Conservation (phyloP, 495 filamentous ascomycete genomes). For the Polyplosphaeria fusca region DNA sequence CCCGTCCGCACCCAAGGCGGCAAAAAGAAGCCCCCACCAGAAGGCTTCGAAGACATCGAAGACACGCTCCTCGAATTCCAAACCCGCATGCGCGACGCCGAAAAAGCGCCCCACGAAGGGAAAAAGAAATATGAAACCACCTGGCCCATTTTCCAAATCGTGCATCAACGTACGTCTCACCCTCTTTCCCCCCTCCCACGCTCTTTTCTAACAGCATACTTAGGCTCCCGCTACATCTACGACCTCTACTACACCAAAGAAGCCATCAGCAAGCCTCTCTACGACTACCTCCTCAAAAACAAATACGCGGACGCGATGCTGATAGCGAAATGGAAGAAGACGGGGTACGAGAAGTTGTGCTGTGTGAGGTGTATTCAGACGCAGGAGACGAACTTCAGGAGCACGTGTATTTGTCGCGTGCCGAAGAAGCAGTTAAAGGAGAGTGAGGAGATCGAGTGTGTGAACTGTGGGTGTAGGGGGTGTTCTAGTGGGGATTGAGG, state of each 20-base stretch:
- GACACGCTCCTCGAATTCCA: slow-evolving; percentile 91
- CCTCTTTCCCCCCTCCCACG: too few relatives aligned
- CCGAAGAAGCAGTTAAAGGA: slow-evolving; percentile 90
- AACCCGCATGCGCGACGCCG: slow-evolving; percentile 99
- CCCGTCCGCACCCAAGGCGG: slow-evolving; percentile 66
- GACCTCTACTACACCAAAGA: slow-evolving; percentile 98
- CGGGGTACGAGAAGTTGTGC: slow-evolving; percentile 97
- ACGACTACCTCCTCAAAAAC: slow-evolving; percentile 97
- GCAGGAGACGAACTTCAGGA: slow-evolving; percentile 98
- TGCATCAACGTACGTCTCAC: slow-evolving; percentile 90
- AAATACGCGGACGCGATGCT: slow-evolving; percentile 89
- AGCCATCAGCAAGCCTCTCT: slow-evolving; percentile 83
- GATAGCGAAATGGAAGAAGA: slow-evolving; percentile 99
- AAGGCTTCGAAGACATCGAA: slow-evolving; percentile 94
- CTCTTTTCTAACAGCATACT: too few relatives aligned
- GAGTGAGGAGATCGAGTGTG: slow-evolving; percentile 84
- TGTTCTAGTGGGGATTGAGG: slow-evolving; percentile 79
- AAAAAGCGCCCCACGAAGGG: slow-evolving; percentile 71
- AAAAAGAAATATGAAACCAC: slow-evolving; percentile 83
- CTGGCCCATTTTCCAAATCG: slow-evolving; percentile 98
- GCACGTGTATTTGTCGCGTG: slow-evolving; percentile 95
- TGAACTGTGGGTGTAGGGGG: slow-evolving; percentile 92
- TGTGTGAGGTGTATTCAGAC: slow-evolving; percentile 96
- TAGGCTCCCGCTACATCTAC: slow-evolving; percentile 91
- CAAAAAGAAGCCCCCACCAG: slow-evolving; percentile 86